These are phyloP conservation scores for Trichoderma hamatum DNA, from an alignment of 2,329 filamentous ascomycete species.

Conservation along the genomic window DNA sequence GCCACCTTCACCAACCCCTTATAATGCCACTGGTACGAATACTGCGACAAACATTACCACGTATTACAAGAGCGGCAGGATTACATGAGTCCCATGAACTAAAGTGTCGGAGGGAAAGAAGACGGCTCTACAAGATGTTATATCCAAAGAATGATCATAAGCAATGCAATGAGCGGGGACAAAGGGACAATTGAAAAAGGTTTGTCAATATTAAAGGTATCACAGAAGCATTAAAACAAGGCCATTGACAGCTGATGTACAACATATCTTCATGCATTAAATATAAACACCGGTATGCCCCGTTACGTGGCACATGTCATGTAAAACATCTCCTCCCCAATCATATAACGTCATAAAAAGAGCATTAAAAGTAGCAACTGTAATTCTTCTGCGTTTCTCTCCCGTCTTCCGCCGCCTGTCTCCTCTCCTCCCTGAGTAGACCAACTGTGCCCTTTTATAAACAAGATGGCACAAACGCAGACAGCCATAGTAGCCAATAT, in stretches of 20 bases:
- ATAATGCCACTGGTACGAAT: neutral
- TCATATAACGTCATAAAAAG: constrained; percentile 15
- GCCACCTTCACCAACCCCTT: neutral
- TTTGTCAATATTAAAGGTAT: constrained; percentile 7
- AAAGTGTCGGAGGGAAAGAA: neutral
- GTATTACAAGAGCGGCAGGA: neutral
- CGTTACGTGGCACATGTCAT: constrained; percentile 19
- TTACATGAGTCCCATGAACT: neutral
- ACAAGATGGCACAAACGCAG: constrained; percentile 6
- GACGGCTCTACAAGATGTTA: neutral
- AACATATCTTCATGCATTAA: constrained; percentile 22
- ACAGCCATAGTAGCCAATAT: neutral
- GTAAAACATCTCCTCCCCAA: constrained; percentile 5
- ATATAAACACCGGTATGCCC: constrained; percentile 13
- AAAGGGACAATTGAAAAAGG: neutral
- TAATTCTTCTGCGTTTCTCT: neutral
- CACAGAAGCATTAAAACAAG: neutral
- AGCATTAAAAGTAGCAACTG: constrained; percentile 11
- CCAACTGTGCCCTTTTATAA: constrained; percentile 9
- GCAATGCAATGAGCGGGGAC: neutral
- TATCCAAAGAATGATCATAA: neutral
- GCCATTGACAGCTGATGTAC: constrained; percentile 1
- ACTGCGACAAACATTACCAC: neutral
- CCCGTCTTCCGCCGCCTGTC: neutral
- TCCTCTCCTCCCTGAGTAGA: neutral